Conservation (phyloP, 495 filamentous ascomycete species). For the Hyaloscypha finlandica region DNA sequence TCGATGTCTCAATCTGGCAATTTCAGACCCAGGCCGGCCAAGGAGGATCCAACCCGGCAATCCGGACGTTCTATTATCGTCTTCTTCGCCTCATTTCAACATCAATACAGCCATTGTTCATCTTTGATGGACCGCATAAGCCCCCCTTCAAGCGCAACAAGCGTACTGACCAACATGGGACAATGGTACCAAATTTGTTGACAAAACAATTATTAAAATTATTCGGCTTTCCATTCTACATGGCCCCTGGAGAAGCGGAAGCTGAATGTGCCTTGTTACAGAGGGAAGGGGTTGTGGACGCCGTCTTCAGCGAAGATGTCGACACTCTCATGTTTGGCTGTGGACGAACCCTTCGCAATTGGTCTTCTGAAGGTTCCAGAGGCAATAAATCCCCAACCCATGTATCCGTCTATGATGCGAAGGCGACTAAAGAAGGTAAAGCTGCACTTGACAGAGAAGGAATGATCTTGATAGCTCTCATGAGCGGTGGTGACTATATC, state of each 20-base stretch:
- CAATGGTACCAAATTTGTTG: conserved; percentile 53
- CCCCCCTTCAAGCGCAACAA: conserved; percentile 89
- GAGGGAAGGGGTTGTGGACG: conserved; percentile 83
- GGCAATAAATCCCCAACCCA: conserved; percentile 75
- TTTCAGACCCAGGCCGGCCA: conserved; percentile 87
- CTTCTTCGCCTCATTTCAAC: conserved; percentile 78
- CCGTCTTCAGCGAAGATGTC: conserved; percentile 94
- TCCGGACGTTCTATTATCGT: conserved; percentile 91
- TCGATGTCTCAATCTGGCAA: conserved; percentile 97
- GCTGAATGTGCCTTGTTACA: conserved; percentile 94
- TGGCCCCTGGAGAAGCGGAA: conserved; percentile 94
- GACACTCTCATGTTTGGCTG: conserved; percentile 99
- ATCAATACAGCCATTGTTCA: conserved; percentile 86
- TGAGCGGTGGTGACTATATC: conserved; percentile 95
- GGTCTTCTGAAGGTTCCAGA: conserved; percentile 69
- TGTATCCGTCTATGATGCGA: conserved; percentile 71
- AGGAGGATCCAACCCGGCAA: conserved; percentile 87
- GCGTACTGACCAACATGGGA: conserved; percentile 49
- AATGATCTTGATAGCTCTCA: conserved; percentile 92
- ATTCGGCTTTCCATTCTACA: conserved; percentile 83
- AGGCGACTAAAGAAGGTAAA: conserved; percentile 50
- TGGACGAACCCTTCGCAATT: conserved; percentile 74
- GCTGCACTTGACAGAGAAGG: conserved; percentile 73
- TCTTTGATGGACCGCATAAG: conserved; percentile 92
- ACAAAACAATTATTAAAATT: conserved; percentile 79